phyloP scores from a whole-genome alignment of 805 yeast genomes.

The Scheffersomyces lignosus region DNA sequence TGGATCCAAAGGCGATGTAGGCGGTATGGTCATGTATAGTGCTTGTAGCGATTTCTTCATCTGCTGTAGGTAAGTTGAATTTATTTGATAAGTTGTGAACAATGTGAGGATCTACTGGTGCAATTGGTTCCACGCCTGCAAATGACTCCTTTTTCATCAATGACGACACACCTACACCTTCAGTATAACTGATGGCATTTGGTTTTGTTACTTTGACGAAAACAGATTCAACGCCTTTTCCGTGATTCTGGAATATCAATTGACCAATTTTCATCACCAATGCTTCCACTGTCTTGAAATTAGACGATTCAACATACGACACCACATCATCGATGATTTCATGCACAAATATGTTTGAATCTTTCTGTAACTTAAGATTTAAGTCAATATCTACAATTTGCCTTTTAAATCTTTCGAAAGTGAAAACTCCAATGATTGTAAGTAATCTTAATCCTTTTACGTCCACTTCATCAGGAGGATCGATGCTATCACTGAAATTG shows the following conservation, averaged over 20 bases:
- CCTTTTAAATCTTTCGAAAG: conserved; percentile 79
- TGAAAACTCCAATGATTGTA: conserved; percentile 90
- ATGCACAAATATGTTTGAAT: conserved; percentile 39
- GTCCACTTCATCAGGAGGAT: conserved; percentile 25
- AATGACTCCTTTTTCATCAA: conserved; percentile 47
- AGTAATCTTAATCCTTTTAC: conserved; percentile 58
- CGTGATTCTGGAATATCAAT: conserved; percentile 44
- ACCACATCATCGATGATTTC: conserved; percentile 49
- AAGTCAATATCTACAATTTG: conserved; percentile 75
- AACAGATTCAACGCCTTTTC: conserved; percentile 32
- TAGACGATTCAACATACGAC: conserved; percentile 68
- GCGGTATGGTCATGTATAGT: conserved; percentile 46
- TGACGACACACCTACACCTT: conserved; percentile 87
- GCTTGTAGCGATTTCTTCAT: conserved; percentile 8
- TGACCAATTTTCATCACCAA: conserved; percentile 73
- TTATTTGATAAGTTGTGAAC: not conserved
- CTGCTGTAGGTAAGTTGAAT: conserved; percentile 35
- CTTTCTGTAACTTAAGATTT: conserved; percentile 22
- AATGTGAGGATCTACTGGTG: conserved; percentile 1
- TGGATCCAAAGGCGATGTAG: conserved; percentile 87
- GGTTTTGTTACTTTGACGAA: conserved; percentile 77
- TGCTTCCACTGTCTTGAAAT: conserved; percentile 92
- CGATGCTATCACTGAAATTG: conserved; percentile 10
- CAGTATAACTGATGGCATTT: conserved; percentile 81
- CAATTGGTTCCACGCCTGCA: conserved; percentile 19